Evolutionary conservation across 192 early-diverging fungal genomes (phyloP), one percentile per base, ranked within the genome.

Genomic region (Radiomyces spectabilis): DNA sequence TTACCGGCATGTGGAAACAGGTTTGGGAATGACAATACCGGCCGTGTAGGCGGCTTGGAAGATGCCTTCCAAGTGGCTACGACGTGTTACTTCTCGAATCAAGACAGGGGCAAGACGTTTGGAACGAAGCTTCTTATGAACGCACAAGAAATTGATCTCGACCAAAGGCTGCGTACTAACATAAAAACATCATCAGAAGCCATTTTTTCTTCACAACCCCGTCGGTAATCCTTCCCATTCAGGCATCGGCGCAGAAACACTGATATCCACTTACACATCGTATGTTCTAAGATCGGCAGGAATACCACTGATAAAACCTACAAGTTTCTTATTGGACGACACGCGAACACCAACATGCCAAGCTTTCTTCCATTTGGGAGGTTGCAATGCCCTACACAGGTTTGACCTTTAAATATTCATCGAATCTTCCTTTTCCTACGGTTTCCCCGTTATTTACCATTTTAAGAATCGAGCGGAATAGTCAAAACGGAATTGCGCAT

Each of bases 41-140:
- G 88, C 94, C 33, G 97, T 99, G 71, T 98, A 99, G 5, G 91
- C 86, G 24, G 97, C 97, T 70, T 99, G 97, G 84, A 97, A 99
- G 43, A 94, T 91, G 25, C 91, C 92, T 51, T 85, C 77, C 25
- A 92, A 61, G 67, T 99, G 88, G 31, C 92, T 88, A 13, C 90
- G 84, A 25, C 97, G 81, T 4, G 97, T 99, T 29, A 99, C 87
- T 69, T 99, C 97, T 71, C 94, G 89, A 77, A 99, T 99, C 44
- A 99, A 68, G 16, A 99, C 82, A 27, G 97, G 97, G 22, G 97
- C 85, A 51, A 99, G 75, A 51, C 97, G 85, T 72, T 98, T 96
- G 49, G 82, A 79, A 33, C 97, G 85, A 48, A 99, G 86, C 61
- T 85, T 86, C 77, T 99, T 99, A 71, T 95, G 93, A 19, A 97